Percentiles rank a stretch among this genome's conserved stretches.
Evolutionary conservation across 331 rosid species (phyloP).

Genomic region (Cucumis variabilis): DNA sequence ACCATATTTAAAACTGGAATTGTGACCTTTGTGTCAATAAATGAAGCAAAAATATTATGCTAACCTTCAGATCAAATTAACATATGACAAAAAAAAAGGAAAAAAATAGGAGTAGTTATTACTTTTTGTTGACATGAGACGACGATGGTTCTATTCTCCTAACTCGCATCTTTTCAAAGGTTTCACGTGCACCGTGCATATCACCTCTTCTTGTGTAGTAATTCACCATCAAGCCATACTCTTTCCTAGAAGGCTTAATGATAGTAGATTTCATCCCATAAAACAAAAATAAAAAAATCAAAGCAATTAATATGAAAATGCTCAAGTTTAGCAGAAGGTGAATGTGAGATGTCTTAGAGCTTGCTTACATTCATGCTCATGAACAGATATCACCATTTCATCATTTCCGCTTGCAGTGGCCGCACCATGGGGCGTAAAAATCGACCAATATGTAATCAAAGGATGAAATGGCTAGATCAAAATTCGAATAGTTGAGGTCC

Average conservation of each 20-base stretch:
- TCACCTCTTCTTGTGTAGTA: slow-evolving; percentile 96
- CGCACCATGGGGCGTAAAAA: slow-evolving; percentile 74
- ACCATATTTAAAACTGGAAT: too few relatives aligned
- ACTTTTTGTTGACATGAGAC: too few relatives aligned
- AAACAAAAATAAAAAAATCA: too few relatives aligned
- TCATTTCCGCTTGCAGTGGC: slow-evolving; percentile 79
- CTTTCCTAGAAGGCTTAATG: too few relatives aligned
- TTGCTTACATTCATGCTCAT: too few relatives aligned
- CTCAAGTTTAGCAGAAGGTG: too few relatives aligned
- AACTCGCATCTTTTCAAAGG: slow-evolving; percentile 95
- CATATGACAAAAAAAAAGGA: not conserved
- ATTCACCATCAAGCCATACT: slow-evolving; percentile 91
- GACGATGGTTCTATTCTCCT: slow-evolving; percentile 96
- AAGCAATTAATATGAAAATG: too few relatives aligned
- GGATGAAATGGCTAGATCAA: slow-evolving; percentile 58
- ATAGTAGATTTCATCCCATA: too few relatives aligned
- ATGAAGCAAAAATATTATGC: not conserved
- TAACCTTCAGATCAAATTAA: slow-evolving; percentile 22
- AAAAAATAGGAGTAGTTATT: slow-evolving; percentile 43
- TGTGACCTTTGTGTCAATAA: not conserved
- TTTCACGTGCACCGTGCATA: slow-evolving; percentile 91
- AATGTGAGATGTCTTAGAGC: too few relatives aligned
- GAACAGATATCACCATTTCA: too few relatives aligned
- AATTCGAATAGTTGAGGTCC: slow-evolving; percentile 64
- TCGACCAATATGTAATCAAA: slow-evolving; percentile 57